Conservation (phyloP, 2,329 filamentous ascomycete species). For the Cladosporium oxysporum region DNA sequence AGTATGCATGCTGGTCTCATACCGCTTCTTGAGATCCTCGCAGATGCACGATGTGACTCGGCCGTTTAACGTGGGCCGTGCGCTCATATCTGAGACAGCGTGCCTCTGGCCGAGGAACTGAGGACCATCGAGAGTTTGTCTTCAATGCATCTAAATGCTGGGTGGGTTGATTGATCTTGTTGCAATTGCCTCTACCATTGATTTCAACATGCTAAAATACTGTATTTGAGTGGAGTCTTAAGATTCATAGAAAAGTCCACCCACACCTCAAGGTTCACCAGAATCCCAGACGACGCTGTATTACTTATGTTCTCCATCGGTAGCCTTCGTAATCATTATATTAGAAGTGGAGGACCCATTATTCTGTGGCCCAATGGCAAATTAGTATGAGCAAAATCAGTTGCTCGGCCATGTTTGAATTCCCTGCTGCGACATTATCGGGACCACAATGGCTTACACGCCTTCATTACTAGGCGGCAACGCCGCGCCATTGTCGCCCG, state of each 20-base stretch:
- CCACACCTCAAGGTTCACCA: neutral
- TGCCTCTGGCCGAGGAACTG: neutral
- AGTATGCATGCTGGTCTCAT: neutral
- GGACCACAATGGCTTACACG: neutral
- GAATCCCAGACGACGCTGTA: neutral
- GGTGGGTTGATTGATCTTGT: neutral
- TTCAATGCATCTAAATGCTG: neutral
- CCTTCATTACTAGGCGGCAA: neutral
- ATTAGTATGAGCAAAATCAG: neutral
- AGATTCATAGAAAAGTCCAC: neutral
- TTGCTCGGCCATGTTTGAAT: neutral
- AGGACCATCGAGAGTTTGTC: neutral
- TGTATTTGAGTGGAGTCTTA: neutral
- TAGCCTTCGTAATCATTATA: too few relatives aligned
- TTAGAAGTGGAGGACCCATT: too few relatives aligned
- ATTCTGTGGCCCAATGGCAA: neutral
- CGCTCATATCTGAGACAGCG: neutral
- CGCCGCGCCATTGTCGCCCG: neutral
- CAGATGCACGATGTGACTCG: neutral
- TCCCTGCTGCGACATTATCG: neutral
- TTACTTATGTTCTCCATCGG: neutral
- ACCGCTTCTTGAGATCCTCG: neutral
- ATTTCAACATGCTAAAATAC: neutral
- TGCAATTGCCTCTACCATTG: neutral
- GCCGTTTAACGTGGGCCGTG: neutral